Conservation (phyloP, 306 rosid species). For the Trifolium dubium region DNA sequence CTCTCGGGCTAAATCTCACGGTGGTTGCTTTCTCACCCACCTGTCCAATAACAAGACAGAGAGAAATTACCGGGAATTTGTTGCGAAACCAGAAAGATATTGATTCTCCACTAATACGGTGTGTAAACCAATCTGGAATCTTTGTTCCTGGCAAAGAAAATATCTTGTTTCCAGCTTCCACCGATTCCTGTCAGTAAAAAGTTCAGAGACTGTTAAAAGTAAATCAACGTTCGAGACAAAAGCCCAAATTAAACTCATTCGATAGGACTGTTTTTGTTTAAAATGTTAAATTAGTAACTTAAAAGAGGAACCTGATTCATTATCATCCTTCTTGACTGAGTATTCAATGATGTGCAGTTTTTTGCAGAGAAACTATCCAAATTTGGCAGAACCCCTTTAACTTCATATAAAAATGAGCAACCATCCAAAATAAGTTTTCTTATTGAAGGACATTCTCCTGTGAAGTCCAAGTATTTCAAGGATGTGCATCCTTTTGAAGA, state of each 20-base stretch:
- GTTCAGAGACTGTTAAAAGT: neutral
- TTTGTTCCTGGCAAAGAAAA: conserved; percentile 18
- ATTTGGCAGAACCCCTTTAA: neutral
- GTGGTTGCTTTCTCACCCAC: neutral
- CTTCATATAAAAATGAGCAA: neutral
- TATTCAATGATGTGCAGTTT: conserved; percentile 2
- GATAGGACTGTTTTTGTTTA: neutral
- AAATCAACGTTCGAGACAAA: neutral
- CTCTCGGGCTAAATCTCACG: neutral
- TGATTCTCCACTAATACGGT: neutral
- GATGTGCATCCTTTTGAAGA: conserved; percentile 1
- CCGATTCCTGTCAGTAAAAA: neutral
- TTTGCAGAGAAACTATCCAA: neutral
- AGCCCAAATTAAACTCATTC: neutral
- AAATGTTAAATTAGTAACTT: no score
- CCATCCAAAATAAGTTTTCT: neutral
- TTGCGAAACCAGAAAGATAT: conserved; percentile 35
- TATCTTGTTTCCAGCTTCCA: conserved; percentile 1
- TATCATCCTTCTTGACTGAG: neutral
- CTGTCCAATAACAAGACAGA: neutral
- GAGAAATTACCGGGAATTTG: conserved; percentile 19
- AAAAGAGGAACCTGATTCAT: conserved; percentile 21
- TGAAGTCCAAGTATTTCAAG: neutral
- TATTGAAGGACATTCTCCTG: neutral
- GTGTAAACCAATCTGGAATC: conserved; percentile 29